A percentile compares a stretch with the other conserved stretches of the same genome.
Evolutionary conservation across 1,139 yeast genomes (phyloP).

Genomic region (Yamadazyma membranifaciens): DNA sequence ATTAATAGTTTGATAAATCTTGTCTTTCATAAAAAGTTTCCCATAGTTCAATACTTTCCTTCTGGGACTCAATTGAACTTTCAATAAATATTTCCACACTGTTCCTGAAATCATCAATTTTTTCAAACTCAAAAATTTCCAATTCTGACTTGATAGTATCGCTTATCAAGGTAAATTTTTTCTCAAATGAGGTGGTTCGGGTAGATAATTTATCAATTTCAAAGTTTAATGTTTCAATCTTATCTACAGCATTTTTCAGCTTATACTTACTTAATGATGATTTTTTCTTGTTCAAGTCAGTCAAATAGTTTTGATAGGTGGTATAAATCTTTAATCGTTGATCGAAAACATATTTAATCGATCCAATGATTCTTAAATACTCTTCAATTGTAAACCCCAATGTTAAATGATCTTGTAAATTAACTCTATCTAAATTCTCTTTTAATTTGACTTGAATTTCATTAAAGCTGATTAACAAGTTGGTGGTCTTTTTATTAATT

Average conservation of each 20-base stretch:
- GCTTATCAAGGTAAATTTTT: slow-evolving; percentile 59
- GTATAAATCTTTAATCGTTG: slow-evolving; percentile 72
- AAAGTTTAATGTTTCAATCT: slow-evolving; percentile 48
- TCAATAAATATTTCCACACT: slow-evolving; percentile 90
- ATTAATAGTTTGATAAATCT: slow-evolving; percentile 22
- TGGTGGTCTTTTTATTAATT: slow-evolving; percentile 65
- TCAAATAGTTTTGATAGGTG: slow-evolving; percentile 49
- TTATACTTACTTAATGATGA: slow-evolving; percentile 56
- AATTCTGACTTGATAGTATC: slow-evolving; percentile 68
- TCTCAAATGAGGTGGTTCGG: slow-evolving; percentile 55
- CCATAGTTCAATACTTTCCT: slow-evolving; percentile 93
- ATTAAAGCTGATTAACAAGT: slow-evolving; percentile 57
- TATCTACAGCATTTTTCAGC: slow-evolving; percentile 64
- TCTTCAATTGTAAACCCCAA: slow-evolving; percentile 88
- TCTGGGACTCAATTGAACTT: slow-evolving; percentile 88
- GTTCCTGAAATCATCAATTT: slow-evolving; percentile 82
- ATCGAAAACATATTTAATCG: slow-evolving; percentile 71
- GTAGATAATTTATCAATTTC: slow-evolving; percentile 61
- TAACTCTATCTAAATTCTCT: slow-evolving; percentile 75
- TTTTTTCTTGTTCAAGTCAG: slow-evolving; percentile 47
- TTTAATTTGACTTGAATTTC: slow-evolving; percentile 69
- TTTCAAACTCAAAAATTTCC: slow-evolving; percentile 67
- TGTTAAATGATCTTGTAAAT: slow-evolving; percentile 83
- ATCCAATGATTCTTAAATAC: slow-evolving; percentile 73
- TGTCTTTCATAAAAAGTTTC: slow-evolving; percentile 75